Evolutionary conservation across 257 asterid genomes (phyloP).

Genomic region (Gentiana straminea): DNA sequence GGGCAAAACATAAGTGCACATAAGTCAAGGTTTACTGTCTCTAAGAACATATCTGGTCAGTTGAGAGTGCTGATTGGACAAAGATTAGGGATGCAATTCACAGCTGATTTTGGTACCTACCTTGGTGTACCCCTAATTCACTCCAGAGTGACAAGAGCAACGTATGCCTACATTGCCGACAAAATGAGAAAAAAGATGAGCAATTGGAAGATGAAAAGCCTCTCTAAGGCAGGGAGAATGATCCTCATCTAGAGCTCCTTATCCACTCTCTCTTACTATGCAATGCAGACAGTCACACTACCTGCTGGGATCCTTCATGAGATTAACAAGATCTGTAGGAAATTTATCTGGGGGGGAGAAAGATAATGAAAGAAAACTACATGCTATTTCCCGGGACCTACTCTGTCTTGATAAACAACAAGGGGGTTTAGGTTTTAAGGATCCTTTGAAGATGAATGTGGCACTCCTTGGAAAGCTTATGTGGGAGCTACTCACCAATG

Average conservation of each 20-base stretch:
- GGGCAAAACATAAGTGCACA: neutral
- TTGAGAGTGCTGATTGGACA: neutral
- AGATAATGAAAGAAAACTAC: too few species aligned
- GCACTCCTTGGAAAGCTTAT: too few species aligned
- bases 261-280: neutral
- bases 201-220: neutral
- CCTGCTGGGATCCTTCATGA: too few species aligned
- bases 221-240: neutral
- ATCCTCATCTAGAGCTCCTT: neutral
- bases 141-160: neutral
- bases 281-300: neutral
- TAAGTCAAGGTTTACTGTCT: neutral
- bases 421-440: too few species aligned
- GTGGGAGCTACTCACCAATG: too few species aligned
- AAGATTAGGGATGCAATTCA: neutral
- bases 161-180: neutral
- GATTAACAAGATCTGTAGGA: too few species aligned
- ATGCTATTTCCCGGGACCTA: too few species aligned
- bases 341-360: too few species aligned
- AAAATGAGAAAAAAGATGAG: neutral
- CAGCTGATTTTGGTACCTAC: neutral
- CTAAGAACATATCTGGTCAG: neutral
- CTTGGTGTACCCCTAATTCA: neutral
- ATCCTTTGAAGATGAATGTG: too few species aligned
- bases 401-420: too few species aligned